phyloP scores from a whole-genome alignment of 805 yeast genomes.

The Lachancea fermentati region DNA sequence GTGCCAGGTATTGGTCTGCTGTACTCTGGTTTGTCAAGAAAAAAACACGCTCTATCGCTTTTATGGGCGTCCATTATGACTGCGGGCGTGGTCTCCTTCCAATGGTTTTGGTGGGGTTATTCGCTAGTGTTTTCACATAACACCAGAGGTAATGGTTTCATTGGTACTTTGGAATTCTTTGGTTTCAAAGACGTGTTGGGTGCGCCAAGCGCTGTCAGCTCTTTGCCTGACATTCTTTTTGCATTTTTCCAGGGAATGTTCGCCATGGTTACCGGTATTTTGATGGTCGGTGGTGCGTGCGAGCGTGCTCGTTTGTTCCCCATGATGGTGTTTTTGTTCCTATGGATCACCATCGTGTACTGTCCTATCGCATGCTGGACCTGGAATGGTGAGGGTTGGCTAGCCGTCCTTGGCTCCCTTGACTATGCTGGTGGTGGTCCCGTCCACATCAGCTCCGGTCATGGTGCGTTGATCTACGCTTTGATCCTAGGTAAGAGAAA shows the following conservation, averaged over 20 bases:
- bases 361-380: constrained; percentile 97
- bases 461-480: constrained; percentile 92
- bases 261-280: constrained; percentile 85
- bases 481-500: constrained; percentile 87
- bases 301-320: constrained; percentile 96
- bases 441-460: constrained; percentile 92
- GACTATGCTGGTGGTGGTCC: constrained; percentile 99
- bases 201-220: constrained; percentile 59
- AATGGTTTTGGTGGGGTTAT: constrained; percentile 99
- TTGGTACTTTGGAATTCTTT: constrained; percentile 79
- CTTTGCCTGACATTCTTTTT: constrained; percentile 85
- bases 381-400: constrained; percentile 95
- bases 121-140: constrained; percentile 77
- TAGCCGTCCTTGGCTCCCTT: constrained; percentile 70
- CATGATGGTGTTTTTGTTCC: constrained; percentile 88
- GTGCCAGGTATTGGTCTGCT: constrained; percentile 91
- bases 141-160: constrained; percentile 54
- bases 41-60: constrained; percentile 90
- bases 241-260: constrained; percentile 96
- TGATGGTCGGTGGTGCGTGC: constrained; percentile 97
- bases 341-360: constrained; percentile 94
- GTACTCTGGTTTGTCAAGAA: constrained; percentile 90
- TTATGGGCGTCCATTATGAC: constrained; percentile 94
- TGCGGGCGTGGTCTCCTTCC: constrained; percentile 74
- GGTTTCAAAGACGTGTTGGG: constrained; percentile 79